Percentiles rank a stretch among this genome's conserved stretches.
Conservation (phyloP, 805 yeast species). For the Zygosaccharomyces bailii region DNA sequence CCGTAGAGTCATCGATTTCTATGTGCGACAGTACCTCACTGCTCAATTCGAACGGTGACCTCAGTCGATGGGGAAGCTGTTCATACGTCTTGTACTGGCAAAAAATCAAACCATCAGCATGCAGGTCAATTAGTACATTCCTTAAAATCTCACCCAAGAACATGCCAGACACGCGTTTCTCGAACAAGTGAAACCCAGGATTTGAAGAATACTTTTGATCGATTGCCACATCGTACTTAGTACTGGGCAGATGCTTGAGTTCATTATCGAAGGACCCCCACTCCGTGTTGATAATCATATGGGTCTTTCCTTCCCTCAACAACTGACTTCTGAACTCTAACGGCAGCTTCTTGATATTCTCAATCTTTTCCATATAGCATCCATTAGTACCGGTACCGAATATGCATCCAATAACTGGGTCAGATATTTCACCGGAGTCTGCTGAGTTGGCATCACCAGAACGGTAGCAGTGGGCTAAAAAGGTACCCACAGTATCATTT, state of each 20-base stretch:
- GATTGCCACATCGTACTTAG: conserved; percentile 69
- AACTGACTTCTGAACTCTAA: conserved; percentile 40
- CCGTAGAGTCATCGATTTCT: conserved; percentile 78
- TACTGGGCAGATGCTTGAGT: conserved; percentile 67
- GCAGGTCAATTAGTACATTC: conserved; percentile 65
- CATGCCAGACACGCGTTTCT: conserved; percentile 90
- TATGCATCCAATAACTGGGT: conserved; percentile 82
- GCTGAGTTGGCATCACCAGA: conserved; percentile 46
- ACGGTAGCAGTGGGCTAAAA: conserved; percentile 81
- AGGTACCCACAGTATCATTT: conserved; percentile 94
- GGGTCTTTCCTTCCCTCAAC: conserved; percentile 45
- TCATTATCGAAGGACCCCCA: conserved; percentile 98
- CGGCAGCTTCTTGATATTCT: conserved; percentile 71
- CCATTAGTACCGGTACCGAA: conserved; percentile 99
- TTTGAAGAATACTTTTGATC: conserved; percentile 70
- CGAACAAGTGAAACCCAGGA: conserved; percentile 86
- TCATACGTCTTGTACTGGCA: conserved; percentile 45
- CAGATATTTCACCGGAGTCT: conserved; percentile 55
- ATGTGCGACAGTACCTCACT: conserved; percentile 83
- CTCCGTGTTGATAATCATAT: conserved; percentile 92
- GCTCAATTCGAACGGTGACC: conserved; percentile 72
- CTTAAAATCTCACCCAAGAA: conserved; percentile 87
- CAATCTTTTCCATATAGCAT: conserved; percentile 79
- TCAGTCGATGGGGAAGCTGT: conserved; percentile 53
- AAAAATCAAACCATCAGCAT: conserved; percentile 55